Percentiles rank a stretch among this genome's conserved stretches.
These are phyloP conservation scores for Musa itinerans DNA, from an alignment of 176 grass and related monocot species.

Conservation along the genomic window DNA sequence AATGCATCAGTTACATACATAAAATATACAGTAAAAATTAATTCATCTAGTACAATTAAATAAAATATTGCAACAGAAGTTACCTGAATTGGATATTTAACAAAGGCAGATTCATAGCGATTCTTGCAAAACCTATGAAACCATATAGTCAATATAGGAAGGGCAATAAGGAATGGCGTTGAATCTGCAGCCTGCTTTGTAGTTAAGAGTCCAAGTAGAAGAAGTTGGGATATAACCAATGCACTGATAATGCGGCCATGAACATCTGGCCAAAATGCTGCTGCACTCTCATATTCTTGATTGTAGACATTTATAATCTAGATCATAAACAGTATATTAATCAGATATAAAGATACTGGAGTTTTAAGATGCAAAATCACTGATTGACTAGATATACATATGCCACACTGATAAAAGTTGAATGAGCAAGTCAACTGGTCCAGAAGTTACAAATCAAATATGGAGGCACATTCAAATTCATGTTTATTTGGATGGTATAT, in stretches of 20 bases:
- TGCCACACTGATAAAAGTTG: not conserved
- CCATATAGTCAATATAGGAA: constrained; percentile 92
- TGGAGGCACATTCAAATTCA: too few relatives aligned
- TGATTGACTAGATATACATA: not conserved
- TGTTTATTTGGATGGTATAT: too few relatives aligned
- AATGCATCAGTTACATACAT: not conserved
- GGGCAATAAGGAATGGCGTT: constrained; percentile 79
- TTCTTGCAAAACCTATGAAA: constrained; percentile 91
- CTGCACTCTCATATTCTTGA: constrained; percentile 95
- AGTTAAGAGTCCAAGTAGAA: constrained; percentile 80
- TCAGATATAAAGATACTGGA: not conserved
- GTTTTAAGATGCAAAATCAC: constrained; percentile 2
- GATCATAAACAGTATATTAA: constrained; percentile 13
- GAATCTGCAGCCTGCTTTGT: constrained; percentile 71
- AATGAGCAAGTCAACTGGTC: too few relatives aligned
- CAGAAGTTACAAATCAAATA: too few relatives aligned
- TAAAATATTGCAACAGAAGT: not conserved
- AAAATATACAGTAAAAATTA: not conserved
- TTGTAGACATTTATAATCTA: constrained; percentile 99
- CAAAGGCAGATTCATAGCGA: constrained; percentile 77
- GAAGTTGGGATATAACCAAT: constrained; percentile 75
- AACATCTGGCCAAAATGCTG: constrained; percentile 98
- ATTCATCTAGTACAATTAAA: not conserved
- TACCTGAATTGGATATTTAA: constrained; percentile 84
- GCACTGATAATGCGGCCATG: constrained; percentile 80